Conservation (phyloP, 2,329 filamentous ascomycete genomes). For the Cryphonectria japonica region DNA sequence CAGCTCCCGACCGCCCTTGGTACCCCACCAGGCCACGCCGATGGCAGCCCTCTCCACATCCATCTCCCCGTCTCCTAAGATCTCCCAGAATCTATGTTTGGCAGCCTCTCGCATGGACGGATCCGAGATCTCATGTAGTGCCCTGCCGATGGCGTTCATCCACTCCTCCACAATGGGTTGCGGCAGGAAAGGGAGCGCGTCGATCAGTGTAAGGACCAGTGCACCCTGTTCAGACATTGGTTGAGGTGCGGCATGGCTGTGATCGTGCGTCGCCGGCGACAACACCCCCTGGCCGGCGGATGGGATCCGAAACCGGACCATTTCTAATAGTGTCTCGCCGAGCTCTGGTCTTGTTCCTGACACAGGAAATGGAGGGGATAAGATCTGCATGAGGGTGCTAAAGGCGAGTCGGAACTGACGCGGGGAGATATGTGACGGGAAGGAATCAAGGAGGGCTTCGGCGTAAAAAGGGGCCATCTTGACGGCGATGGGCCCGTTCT, state of each 20-base stretch:
- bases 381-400: constrained; percentile 80
- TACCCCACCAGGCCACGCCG: constrained; percentile 86
- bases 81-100: constrained; percentile 76
- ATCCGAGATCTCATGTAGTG: constrained; percentile 68
- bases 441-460: constrained; percentile 77
- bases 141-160: constrained; percentile 71
- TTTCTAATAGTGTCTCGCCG: constrained; percentile 80
- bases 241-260: constrained; percentile 38
- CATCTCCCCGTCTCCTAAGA: constrained; percentile 81
- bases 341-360: constrained; percentile 74
- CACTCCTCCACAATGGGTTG: constrained; percentile 76
- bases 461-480: constrained; percentile 82
- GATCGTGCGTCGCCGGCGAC: constrained; percentile 45
- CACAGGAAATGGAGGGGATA: constrained; percentile 77
- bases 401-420: constrained; percentile 90
- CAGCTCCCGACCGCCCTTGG: constrained; percentile 56
- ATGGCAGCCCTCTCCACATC: constrained; percentile 81
- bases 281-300: constrained; percentile 50
- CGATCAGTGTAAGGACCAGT: constrained; percentile 75
- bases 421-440: constrained; percentile 76
- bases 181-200: constrained; percentile 75
- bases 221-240: constrained; percentile 77
- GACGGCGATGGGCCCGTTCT: constrained; percentile 72
- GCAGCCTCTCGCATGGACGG: constrained; percentile 64
- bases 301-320: constrained; percentile 69